Base-by-base conservation (phyloP, 768 basidiomycete species). In the Obba rivulosa region DNA sequence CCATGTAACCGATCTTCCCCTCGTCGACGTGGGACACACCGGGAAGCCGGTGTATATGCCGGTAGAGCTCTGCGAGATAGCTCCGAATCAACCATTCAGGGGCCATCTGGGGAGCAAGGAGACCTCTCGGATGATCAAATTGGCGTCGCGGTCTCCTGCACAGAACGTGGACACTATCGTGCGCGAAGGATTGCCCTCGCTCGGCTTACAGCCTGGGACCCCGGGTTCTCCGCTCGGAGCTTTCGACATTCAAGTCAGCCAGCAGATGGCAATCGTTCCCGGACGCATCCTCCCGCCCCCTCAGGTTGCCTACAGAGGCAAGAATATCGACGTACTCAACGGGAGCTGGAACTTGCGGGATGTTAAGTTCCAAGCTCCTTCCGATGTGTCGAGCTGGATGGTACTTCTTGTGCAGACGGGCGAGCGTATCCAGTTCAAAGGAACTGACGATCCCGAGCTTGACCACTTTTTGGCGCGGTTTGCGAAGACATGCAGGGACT, bases 301-400 rank as follows among this genome's bases (percentile, higher is more conserved):
- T 0, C 50, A 53, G 1, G 57, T 91, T 42, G 67, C 68, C 2
- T 92, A 92, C 58, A 68, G 64, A 31, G 64, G 54, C 3, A 80
- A 78, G 2, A 60, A 46, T 4, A 45, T 62, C 2, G 71, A 65
- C 13, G 74, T 80, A 5, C 66, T 57, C 31, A 77, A 83, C 25
- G 90, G 82, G 0, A 76, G 78, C 34, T 92, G 89, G 89, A 91
- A 91, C 53, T 81, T 90, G 45, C 61, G 83, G 28, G 72, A 83
- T 18, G 81, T 85, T 45, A 79, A 81, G 57, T 89, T 92, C 57
- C 79, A 82, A 28, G 59, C 56, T 0, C 79, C 78, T 0, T 82
- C 72, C 0, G 56, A 46, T 1, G 70, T 87, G 16, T 34, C 62
- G 8, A 72, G 69, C 34, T 90, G 86, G 84, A 81, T 79, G 66